Evolutionary conservation across 129 eudicot species (phyloP).

Genomic region (Flaveria bidentis): DNA sequence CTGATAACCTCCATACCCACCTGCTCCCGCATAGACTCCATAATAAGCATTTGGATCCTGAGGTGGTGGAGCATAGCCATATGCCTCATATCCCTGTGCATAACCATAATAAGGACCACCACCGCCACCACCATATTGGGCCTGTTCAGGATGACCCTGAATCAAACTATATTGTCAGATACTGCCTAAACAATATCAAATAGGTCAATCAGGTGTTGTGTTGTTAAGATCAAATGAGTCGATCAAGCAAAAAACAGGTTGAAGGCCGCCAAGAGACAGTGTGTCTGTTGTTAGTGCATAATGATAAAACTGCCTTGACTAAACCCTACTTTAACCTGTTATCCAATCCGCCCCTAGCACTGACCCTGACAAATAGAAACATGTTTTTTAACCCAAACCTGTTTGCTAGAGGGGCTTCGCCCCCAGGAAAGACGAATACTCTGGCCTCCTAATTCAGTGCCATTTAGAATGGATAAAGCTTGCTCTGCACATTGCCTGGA

Average conservation of each 20-base stretch:
- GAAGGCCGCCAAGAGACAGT: no score
- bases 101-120: constrained; percentile 60
- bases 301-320: no score
- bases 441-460: constrained; percentile 78
- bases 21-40: constrained; percentile 64
- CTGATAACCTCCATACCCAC: constrained; percentile 65
- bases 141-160: constrained; percentile 61
- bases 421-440: constrained; percentile 96
- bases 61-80: constrained; percentile 83
- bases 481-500: constrained; percentile 80
- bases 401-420: constrained; percentile 87
- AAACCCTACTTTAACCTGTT: no score
- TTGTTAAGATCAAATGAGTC: no score
- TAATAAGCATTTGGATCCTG: constrained; percentile 93
- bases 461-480: constrained; percentile 69
- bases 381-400: constrained; percentile 42
- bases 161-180: background rate
- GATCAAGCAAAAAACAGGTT: no score
- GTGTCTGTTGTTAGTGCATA: no score
- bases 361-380: background rate
- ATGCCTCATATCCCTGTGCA: constrained; percentile 75
- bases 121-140: constrained; percentile 61
- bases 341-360: background rate
- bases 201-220: no score
- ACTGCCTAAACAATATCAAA: no score